Base-by-base conservation (phyloP, 495 filamentous ascomycete species). In the Penicillium pulvis region DNA sequence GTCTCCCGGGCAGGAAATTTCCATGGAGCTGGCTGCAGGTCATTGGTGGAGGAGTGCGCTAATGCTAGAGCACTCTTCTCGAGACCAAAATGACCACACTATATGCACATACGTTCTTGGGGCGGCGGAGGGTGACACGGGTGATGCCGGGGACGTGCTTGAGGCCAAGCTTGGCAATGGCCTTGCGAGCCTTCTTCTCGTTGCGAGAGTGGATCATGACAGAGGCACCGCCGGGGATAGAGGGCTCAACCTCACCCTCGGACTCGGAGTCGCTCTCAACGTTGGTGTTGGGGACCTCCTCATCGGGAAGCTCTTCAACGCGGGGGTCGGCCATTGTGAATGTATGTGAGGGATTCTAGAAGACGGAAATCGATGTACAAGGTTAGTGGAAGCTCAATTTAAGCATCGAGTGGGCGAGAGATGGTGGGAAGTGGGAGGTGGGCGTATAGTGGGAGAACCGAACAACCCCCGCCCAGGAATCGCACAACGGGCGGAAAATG, bases 161-260 rank as follows among this genome's bases (percentile, higher is more conserved):
- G 72, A 99, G 81, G 68, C 96, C 93, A 69, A 98, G 84, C 87
- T 99, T 99, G 68, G 90, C 90, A 75, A 98, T 96, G 70, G 91
- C 90, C 83, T 98, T 98, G 73, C 95, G 86, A 55, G 95, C 95
- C 85, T 98, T 99, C 89, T 99, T 99, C 88, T 99, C 95, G 81
- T 96, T 96, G 75, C 94, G 91, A 67, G 90, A 96, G 84, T 98
- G 93, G 66, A 98, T 87, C 56, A 91, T 85, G 73, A 96, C 89
- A 45, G 86, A 82, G 63, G 91, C 90, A 70, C 93, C 93, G 53
- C 86, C 89, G 70, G 93, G 92, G 68, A 96, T 87, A 72, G 81
- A 84, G 64, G 82, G 71, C 71, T 87, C 86, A 31, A 87, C 19
- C 24, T 88, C 90, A 58, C 83, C 87, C 58, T 84, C 87, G 54